Conservation (phyloP, 2,329 filamentous ascomycete species). For the Thielaviopsis musarum region DNA sequence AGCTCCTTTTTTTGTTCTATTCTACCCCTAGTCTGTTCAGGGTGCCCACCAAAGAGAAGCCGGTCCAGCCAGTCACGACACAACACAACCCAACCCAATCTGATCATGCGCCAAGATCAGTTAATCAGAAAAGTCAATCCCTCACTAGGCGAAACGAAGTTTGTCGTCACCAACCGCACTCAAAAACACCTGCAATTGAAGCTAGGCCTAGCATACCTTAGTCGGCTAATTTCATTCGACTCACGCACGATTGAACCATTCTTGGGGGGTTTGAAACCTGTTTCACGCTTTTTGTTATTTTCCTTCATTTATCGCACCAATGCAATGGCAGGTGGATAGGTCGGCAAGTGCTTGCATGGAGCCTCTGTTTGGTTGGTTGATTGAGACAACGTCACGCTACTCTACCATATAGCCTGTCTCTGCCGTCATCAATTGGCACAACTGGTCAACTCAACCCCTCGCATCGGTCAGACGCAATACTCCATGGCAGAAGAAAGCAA, state of each 20-base stretch:
- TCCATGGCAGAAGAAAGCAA: background rate
- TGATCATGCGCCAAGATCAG: background rate
- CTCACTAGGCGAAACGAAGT: background rate
- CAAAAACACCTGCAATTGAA: background rate
- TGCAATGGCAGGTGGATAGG: background rate
- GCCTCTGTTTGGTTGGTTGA: background rate
- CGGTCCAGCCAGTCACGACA: background rate
- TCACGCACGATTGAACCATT: background rate
- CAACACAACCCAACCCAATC: background rate
- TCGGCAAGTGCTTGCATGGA: background rate
- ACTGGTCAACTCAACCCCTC: background rate
- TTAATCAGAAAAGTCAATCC: background rate
- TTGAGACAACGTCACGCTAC: background rate
- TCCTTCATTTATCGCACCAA: background rate
- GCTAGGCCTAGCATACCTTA: background rate
- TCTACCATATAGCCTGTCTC: background rate
- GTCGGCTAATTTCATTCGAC: background rate
- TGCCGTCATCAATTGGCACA: background rate
- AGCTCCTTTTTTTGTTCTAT: background rate
- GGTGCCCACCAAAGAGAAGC: background rate
- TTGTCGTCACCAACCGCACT: background rate
- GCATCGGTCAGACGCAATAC: background rate
- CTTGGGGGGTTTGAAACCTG: background rate
- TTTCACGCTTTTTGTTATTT: background rate
- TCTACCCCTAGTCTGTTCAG: too few species aligned